These are phyloP conservation scores for barley (Hordeum vulgare) DNA, from an alignment of 176 grass and related monocot genomes.

Conservation along the genomic window MorexV3_pseudomolecules_assembly NC_058521.1:129607964-129608463, in stretches of 20 bases:
- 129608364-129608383: slow-evolving; percentile 26
- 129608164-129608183: not conserved
- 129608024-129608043: not conserved
- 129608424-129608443: slow-evolving; percentile 23
- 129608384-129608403: slow-evolving; percentile 48
- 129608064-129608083: not conserved
- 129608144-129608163: not conserved
- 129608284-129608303: not conserved
- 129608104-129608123: slow-evolving; percentile 27
- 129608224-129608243: not conserved
- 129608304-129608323: slow-evolving; percentile 10
- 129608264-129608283: slow-evolving; percentile 11
- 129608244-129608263: slow-evolving; percentile 14
- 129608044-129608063: not conserved
- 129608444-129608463: slow-evolving; percentile 18
- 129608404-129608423: slow-evolving; percentile 36
- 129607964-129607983: not conserved
- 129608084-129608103: slow-evolving; percentile 33
- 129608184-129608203: not conserved
- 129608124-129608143: slow-evolving; percentile 9
- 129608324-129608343: slow-evolving; percentile 31
- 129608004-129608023: not conserved
- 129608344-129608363: slow-evolving; percentile 32
- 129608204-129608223: not conserved
- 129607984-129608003: not conserved